A percentile compares a stretch with the other conserved stretches of the same genome.
Conservation (phyloP, 352 stramenopile species). For the Phytophthora vignae region DNA sequence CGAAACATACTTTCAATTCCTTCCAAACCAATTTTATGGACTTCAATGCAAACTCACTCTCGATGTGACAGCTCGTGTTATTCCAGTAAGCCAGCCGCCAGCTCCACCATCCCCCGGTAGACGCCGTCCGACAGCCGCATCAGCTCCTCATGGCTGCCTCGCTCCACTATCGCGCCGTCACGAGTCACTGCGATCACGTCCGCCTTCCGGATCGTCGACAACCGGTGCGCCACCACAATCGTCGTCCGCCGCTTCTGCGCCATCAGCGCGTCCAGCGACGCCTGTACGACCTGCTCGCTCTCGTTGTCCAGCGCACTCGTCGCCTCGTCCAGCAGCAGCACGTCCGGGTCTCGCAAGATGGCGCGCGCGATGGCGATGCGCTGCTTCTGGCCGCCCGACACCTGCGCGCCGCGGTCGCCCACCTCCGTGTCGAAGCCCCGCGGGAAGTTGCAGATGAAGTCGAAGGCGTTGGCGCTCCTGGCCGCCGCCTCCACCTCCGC, state of each 20-base stretch:
- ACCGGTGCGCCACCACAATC: constrained; percentile 90
- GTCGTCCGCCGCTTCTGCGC: constrained; percentile 45
- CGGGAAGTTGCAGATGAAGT: constrained; percentile 91
- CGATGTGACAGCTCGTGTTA: no score
- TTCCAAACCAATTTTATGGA: no score
- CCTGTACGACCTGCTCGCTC: constrained; percentile 40
- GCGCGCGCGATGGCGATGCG: constrained; percentile 67
- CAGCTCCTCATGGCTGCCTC: constrained; percentile 85
- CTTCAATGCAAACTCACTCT: no score
- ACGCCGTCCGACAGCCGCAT: constrained; percentile 42
- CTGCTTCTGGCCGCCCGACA: constrained; percentile 33
- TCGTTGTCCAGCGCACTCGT: constrained; percentile 33
- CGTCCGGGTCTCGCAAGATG: constrained; percentile 81
- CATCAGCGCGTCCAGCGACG: constrained; percentile 45
- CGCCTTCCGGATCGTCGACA: constrained; percentile 89
- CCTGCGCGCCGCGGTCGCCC: constrained; percentile 23
- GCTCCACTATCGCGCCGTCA: constrained; percentile 85
- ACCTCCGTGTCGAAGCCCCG: constrained; percentile 73
- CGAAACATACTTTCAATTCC: no score
- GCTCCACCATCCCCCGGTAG: constrained; percentile 40
- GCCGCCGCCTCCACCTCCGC: constrained; percentile 73
- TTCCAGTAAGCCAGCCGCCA: no score
- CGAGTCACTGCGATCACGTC: constrained; percentile 71
- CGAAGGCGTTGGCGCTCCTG: constrained; percentile 83
- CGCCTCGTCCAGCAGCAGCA: constrained; percentile 64